phyloP scores from a whole-genome alignment of 2,329 filamentous ascomycete genomes.

The Hymenoscyphus fraxineus region DNA sequence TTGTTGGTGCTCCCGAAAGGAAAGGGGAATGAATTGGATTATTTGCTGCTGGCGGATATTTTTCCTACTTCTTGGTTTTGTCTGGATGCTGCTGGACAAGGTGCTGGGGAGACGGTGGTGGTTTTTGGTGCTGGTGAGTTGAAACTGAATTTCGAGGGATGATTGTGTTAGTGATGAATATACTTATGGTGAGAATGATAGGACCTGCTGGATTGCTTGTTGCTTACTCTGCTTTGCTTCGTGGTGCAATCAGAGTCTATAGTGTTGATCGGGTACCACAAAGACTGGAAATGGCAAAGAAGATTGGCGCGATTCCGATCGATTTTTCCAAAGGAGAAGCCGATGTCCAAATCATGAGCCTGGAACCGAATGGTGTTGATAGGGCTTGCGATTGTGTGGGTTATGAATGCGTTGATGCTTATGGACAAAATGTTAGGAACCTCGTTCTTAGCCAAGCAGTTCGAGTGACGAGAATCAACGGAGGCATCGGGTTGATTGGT shows the following conservation, averaged over 20 bases:
- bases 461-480: too few species aligned
- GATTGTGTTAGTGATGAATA: not conserved
- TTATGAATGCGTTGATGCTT: too few species aligned
- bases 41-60: too few species aligned
- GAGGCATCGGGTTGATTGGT: too few species aligned
- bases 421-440: too few species aligned
- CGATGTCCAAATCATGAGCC: not conserved
- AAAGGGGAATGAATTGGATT: too few species aligned
- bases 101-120: slow-evolving; percentile 58
- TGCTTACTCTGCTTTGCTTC: slow-evolving; percentile 57
- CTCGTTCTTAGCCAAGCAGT: too few species aligned
- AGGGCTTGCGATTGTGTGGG: not conserved
- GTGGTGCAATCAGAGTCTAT: slow-evolving; percentile 58
- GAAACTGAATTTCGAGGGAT: not conserved
- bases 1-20: too few species aligned
- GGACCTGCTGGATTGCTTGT: slow-evolving; percentile 65
- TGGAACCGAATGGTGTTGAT: not conserved
- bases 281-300: slow-evolving; percentile 54
- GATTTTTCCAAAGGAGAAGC: slow-evolving; percentile 50
- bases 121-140: slow-evolving; percentile 51
- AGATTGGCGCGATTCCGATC: slow-evolving; percentile 58
- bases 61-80: too few species aligned
- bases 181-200: not conserved
- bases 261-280: slow-evolving; percentile 61
- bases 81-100: slow-evolving; percentile 60